These are phyloP conservation scores for Debaryomyces udenii DNA, from an alignment of 1,139 yeast genomes.

Conservation along the genomic window DNA sequence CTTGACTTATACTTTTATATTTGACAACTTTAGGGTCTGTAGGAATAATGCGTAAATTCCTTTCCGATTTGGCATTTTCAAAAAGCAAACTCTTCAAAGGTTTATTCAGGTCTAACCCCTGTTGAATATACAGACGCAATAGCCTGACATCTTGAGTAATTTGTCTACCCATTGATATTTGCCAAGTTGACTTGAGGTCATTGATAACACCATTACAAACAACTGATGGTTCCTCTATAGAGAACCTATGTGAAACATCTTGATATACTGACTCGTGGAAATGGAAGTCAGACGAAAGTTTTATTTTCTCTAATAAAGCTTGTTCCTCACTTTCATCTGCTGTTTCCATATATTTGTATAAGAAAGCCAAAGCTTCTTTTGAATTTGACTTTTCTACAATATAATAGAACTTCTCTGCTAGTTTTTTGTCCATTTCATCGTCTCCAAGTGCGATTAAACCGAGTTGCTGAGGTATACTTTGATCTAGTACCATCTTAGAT, in stretches of 20 bases:
- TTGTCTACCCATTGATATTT: constrained; percentile 41
- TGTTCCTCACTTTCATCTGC: constrained; percentile 28
- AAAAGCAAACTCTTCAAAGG: constrained; percentile 36
- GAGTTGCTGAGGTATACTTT: constrained; percentile 74
- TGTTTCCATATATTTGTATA: constrained; percentile 41
- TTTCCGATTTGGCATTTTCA: constrained; percentile 32
- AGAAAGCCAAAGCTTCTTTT: constrained; percentile 45
- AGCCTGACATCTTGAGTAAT: constrained; percentile 39
- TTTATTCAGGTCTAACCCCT: constrained; percentile 22
- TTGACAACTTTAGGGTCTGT: constrained; percentile 33
- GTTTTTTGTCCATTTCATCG: constrained; percentile 27
- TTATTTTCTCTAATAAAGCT: constrained; percentile 26
- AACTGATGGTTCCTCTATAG: constrained; percentile 53
- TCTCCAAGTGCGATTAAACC: constrained; percentile 71
- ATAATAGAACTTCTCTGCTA: constrained; percentile 40
- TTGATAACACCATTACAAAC: constrained; percentile 75
- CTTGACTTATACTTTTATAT: constrained; percentile 37
- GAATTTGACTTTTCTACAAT: constrained; percentile 33
- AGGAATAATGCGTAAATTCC: constrained; percentile 42
- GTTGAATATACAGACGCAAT: constrained; percentile 28
- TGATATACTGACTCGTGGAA: constrained; percentile 31
- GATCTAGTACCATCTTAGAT: constrained; percentile 53
- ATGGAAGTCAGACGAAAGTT: constrained; percentile 18
- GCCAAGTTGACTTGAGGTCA: constrained; percentile 42
- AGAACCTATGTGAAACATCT: constrained; percentile 32